Evolutionary conservation across 1,139 yeast genomes (phyloP), one percentile per base, ranked within the genome.

Genomic region (Blastobotrys elegans): DNA sequence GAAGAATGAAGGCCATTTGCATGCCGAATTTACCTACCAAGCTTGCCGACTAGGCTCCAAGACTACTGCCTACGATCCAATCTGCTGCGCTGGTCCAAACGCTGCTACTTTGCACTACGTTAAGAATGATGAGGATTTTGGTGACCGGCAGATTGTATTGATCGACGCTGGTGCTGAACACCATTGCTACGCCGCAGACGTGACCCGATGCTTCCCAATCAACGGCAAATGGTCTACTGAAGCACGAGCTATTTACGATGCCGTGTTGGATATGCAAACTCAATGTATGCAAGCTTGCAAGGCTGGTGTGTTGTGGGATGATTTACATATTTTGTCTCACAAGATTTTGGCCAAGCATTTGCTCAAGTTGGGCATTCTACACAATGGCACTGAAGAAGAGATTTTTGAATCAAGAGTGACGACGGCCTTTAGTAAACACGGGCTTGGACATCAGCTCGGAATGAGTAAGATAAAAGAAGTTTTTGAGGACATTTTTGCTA

Each of bases 81-180:
- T 92, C 52, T 90, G 97, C 66, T 90, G 97, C 61, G 77, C 96
- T 10, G 98, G 98, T 0, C 82, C 95, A 34, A 82, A 83, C 53
- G 87, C 96, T 63, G 88, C 96, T 21, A 88, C 96, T 2, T 75
- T 92, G 54, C 98, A 92, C 66, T 92, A 90, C 64, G 82, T 85
- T 16, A 83, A 82, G 61, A 92, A 92, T 61, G 95, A 89, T 59
- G 89, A 83, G 50, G 74, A 74, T 1, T 68, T 72, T 32, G 73
- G 67, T 22, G 76, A 76, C 3, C 76, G 77, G 56, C 81, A 78
- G 51, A 76, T 92, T 3, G 76, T 92, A 11, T 75, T 92, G 52
- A 82, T 92, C 51, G 98, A 92, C 68, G 97, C 97, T 4, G 98
- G 98, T 45, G 96, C 96, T 6, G 97, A 90, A 70, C 90, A 97